These are phyloP conservation scores for Balansia obtecta DNA, from an alignment of 2,329 filamentous ascomycete genomes.

Conservation along the genomic window DNA sequence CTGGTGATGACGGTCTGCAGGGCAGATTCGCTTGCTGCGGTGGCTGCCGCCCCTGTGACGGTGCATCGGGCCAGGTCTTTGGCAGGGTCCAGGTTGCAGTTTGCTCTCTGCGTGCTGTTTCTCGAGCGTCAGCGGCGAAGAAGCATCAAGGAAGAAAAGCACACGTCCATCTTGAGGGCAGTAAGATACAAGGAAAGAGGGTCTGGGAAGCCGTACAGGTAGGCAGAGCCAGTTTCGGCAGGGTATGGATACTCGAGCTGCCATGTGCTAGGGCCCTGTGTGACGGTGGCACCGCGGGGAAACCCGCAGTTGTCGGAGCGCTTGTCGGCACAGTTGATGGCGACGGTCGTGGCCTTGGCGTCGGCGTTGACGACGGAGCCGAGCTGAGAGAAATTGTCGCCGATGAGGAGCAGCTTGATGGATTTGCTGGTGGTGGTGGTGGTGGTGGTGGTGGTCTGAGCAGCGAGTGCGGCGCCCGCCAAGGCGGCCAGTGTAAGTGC, in stretches of 20 bases:
- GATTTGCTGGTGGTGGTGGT: constrained; percentile 13
- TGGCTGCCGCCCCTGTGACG: neutral
- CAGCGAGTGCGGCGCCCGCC: constrained; percentile 10
- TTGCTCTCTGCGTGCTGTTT: constrained; percentile 9
- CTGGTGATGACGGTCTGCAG: constrained; percentile 5
- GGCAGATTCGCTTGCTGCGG: too few species aligned
- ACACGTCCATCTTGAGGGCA: neutral
- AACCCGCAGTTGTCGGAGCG: constrained; percentile 14
- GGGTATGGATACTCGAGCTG: constrained; percentile 5
- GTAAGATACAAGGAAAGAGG: neutral
- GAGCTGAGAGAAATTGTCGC: constrained; percentile 12
- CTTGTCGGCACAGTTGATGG: constrained; percentile 14
- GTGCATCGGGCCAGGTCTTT: constrained; percentile 15
- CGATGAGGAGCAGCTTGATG: constrained; percentile 14
- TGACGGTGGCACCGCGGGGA: constrained; percentile 10
- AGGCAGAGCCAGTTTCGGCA: neutral
- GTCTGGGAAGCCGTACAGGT: neutral
- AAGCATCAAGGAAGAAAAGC: neutral
- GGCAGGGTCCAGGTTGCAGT: constrained; percentile 15
- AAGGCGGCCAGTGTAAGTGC: constrained; percentile 14
- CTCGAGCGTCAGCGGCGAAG: neutral
- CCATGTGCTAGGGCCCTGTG: constrained; percentile 18
- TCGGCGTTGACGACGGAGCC: constrained; percentile 20
- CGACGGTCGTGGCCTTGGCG: constrained; percentile 17
- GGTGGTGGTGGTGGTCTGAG: constrained; percentile 15